Base-by-base conservation (phyloP, 257 asterid species). In the Penstemon davidsonii region DNA sequence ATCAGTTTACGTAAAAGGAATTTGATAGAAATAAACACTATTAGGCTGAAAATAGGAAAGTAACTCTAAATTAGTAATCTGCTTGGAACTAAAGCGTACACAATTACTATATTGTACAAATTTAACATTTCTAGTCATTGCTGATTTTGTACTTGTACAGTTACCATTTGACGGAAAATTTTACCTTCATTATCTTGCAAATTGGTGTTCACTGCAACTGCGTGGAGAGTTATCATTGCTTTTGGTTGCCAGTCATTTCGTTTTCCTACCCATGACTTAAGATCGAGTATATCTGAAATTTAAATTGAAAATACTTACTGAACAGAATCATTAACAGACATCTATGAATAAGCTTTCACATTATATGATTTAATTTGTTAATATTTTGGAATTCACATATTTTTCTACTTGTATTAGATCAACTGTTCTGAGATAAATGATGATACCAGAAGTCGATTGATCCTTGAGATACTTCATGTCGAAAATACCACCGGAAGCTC, bases 171-270 rank as follows among this genome's bases (percentile, higher is more conserved):
- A 53, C 40, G 52, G 37, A 70, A 38, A 51, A 57, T 41, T 52
- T 70, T 81, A 94, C 99, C 99, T 66, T 94, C 96, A 80, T 94
- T 94, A 64, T 81, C 85, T 78, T 87, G 99, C 79, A 94, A 79
- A 75, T 88, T 87, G 81, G 97, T 88, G 83, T 86, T 85, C 47
- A 91, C 84, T 69, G 96, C 97, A 15, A 86, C 99, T 37, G 95
- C 91, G 68, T 88, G 88, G 67, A 75, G 84, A 69, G 97, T 72
- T 69, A 83, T 60, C 86, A 78, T 76, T 25, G 96, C 86, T 83
- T 90, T 91, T 56, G 97, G 99, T 67, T 87, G 95, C 97, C 91
- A 90, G 75, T 94, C 97, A 18, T 75, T 78, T 65, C 75, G 55
- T 75, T 83, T 83, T 44, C 96, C 96, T 57, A 79, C 80, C 99